phyloP scores from a whole-genome alignment of 2,329 filamentous ascomycete species.

The Microascus cirrosus region DNA sequence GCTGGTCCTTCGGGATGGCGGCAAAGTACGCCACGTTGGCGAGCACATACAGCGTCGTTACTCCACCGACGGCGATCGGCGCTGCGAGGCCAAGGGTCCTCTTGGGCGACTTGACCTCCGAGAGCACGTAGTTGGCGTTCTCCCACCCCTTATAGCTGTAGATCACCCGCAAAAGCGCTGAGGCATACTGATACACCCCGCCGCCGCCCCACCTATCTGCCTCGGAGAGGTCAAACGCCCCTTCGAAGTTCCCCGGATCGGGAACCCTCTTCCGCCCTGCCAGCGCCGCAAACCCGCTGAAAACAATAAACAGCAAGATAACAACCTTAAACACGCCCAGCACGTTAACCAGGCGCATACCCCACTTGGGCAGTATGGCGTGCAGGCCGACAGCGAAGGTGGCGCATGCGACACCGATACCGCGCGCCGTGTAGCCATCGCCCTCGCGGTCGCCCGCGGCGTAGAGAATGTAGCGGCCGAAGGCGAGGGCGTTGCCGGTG shows the following conservation, averaged over 20 bases:
- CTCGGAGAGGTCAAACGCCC: conserved; percentile 35
- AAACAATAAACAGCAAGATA: conserved; percentile 49
- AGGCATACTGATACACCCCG: conserved; percentile 41
- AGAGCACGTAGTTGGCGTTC: conserved; percentile 50
- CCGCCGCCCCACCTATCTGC: conserved; percentile 33
- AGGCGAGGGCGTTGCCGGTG: conserved; percentile 45
- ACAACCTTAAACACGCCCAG: conserved; percentile 50
- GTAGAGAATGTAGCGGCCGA: conserved; percentile 45
- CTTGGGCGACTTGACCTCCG: conserved; percentile 43
- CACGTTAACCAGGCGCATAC: conserved; percentile 46
- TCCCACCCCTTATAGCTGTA: conserved; percentile 56
- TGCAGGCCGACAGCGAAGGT: conserved; percentile 45
- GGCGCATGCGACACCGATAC: conserved; percentile 40
- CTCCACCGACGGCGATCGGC: conserved; percentile 44
- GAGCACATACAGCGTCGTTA: conserved; percentile 50
- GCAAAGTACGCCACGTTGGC: conserved; percentile 58
- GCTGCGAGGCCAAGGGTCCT: conserved; percentile 44
- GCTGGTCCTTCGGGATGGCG: conserved; percentile 45
- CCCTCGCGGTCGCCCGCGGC: conserved; percentile 34
- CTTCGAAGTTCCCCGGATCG: conserved; percentile 44
- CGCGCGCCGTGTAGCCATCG: conserved; percentile 45
- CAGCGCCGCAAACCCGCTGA: conserved; percentile 46
- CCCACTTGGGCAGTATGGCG: conserved; percentile 41
- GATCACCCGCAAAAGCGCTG: conserved; percentile 45
- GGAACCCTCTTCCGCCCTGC: conserved; percentile 35